phyloP scores from a whole-genome alignment of 805 yeast genomes.

The Saturnispora galanensis region DNA sequence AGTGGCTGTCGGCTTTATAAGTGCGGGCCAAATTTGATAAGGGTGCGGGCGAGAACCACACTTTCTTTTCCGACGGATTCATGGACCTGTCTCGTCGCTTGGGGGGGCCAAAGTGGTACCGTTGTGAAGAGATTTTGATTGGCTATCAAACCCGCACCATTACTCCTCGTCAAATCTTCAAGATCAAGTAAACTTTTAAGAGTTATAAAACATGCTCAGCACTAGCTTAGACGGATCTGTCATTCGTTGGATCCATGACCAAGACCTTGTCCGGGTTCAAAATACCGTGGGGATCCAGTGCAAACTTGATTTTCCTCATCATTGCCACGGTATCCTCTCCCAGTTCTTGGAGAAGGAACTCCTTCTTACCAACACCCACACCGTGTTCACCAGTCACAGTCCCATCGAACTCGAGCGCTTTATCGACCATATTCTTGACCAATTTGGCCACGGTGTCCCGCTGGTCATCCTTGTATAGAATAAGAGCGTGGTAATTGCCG shows the following conservation, averaged over 20 bases:
- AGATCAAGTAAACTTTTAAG: neutral
- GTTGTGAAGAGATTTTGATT: too few relatives aligned
- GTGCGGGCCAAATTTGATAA: too few relatives aligned
- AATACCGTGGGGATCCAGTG: slow-evolving; percentile 66
- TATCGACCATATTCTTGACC: slow-evolving; percentile 62
- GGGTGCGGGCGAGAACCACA: too few relatives aligned
- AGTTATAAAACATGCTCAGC: neutral
- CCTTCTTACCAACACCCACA: slow-evolving; percentile 71
- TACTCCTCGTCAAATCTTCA: too few relatives aligned
- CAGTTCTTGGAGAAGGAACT: slow-evolving; percentile 50
- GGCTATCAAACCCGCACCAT: too few relatives aligned
- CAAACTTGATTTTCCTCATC: slow-evolving; percentile 67
- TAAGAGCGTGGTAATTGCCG: slow-evolving; percentile 78
- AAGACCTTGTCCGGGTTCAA: slow-evolving; percentile 78
- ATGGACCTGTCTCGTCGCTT: too few relatives aligned
- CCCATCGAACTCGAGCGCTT: slow-evolving; percentile 63
- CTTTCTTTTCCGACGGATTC: too few relatives aligned
- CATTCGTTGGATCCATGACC: slow-evolving; percentile 48
- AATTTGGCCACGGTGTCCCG: slow-evolving; percentile 38
- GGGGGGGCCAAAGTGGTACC: too few relatives aligned
- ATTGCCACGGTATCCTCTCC: slow-evolving; percentile 60
- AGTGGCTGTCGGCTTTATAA: too few relatives aligned
- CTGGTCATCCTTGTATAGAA: slow-evolving; percentile 48
- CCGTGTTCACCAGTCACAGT: slow-evolving; percentile 92
- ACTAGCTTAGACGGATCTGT: slow-evolving; percentile 8